Evolutionary conservation across 2,329 filamentous ascomycete species (phyloP).

Genomic region (Endocalyx cinctus): DNA sequence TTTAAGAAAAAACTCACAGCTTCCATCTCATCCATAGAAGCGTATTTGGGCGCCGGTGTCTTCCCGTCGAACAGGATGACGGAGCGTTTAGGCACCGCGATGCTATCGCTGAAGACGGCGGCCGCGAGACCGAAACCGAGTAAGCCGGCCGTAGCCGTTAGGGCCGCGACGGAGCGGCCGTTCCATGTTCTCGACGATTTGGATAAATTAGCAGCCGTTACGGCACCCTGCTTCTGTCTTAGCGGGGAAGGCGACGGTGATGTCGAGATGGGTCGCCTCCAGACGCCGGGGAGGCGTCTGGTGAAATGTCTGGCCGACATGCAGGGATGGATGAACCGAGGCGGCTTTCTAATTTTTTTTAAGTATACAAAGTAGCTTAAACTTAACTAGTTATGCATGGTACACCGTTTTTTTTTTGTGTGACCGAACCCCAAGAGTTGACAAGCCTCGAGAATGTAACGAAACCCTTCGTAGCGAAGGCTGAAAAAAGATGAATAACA

Average conservation of each 20-base stretch:
- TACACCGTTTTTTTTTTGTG: too few relatives aligned
- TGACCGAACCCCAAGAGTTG: too few relatives aligned
- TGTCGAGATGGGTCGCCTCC: constrained; percentile 14
- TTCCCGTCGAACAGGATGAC: constrained; percentile 25
- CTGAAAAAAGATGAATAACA: too few relatives aligned
- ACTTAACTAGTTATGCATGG: too few relatives aligned
- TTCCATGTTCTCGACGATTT: too few relatives aligned
- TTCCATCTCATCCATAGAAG: constrained; percentile 45
- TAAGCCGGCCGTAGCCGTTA: constrained; percentile 25
- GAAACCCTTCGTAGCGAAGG: too few relatives aligned
- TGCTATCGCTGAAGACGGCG: constrained; percentile 16
- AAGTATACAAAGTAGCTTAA: too few relatives aligned
- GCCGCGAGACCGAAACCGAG: constrained; percentile 26
- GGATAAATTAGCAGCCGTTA: too few relatives aligned
- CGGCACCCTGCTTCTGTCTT: too few relatives aligned
- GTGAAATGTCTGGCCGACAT: constrained; percentile 18
- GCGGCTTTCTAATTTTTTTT: too few relatives aligned
- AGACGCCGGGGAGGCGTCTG: constrained; percentile 13
- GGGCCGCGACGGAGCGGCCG: constrained; percentile 23
- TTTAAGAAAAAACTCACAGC: constrained; percentile 32
- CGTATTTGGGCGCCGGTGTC: constrained; percentile 35
- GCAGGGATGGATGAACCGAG: too few relatives aligned
- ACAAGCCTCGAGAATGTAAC: too few relatives aligned
- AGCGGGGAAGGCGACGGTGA: constrained; percentile 7
- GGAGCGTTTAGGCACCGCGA: constrained; percentile 14